Base-by-base conservation (phyloP, 2,329 filamentous ascomycete species). In the Pezicula neosporulosa region DNA sequence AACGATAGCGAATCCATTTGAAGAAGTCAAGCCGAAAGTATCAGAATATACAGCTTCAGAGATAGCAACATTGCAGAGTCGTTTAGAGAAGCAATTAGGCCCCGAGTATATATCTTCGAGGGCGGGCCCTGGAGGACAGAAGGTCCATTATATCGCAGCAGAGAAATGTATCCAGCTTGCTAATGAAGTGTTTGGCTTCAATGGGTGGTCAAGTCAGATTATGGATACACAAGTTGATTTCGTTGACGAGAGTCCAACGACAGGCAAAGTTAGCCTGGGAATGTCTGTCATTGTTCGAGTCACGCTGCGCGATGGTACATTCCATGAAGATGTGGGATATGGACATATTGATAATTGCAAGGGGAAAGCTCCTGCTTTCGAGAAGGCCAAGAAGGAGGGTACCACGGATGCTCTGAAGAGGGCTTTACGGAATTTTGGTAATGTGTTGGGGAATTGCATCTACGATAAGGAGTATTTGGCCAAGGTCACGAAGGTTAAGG, bases 301-400 rank as follows among this genome's bases (percentile, higher is more conserved):
- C 33, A 96, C 91, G 2, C 72, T 99, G 49, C 87, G 86, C 56
- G 93, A 97, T 70, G 94, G 94, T 44, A 94, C 93, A n/a, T 97
- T 85, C 66, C 94, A 97, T 67, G 94, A 99, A 79, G 94, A 99
- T 66, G 87, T 97, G 56, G 94, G 94, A 27, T 99, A 99, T 65
- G 94, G 94, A 7, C 89, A 94, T 60, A 96, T 96, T 61, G 93
- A 97, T 69, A 99, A 99, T 65, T 90, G 87, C 69, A 95, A 93
- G 71, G 89, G 90, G 50, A 99, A 99, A 72, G 93, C 92, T 3
- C 87, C 89, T 47, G 94, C 93, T 0, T 99, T 97, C 64, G 94
- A 99, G 68, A 99, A 99, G 72, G 92, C 94, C 1, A 99, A 97
- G 75, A 99, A 99, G 69, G 92, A 97, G 73, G 95, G 90, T 7